Percentiles rank a stretch among this genome's conserved stretches.
These are phyloP conservation scores for Fonsecaea nubica DNA, from an alignment of 2,329 filamentous ascomycete species.

Conservation along the genomic window DNA sequence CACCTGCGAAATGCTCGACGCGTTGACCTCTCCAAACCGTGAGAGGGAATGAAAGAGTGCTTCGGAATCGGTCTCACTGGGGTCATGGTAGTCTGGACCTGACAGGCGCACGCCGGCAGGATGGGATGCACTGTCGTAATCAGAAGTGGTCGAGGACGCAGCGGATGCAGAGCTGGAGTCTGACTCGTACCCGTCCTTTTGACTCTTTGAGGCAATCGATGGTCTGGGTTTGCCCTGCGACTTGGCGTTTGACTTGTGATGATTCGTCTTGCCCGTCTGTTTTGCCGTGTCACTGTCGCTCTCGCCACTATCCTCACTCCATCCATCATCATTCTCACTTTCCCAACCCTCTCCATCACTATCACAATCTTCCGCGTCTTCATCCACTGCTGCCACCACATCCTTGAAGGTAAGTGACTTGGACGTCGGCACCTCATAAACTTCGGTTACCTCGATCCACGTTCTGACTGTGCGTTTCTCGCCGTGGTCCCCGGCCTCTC, in stretches of 20 bases:
- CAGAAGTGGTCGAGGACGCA: not conserved
- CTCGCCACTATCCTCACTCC: not conserved
- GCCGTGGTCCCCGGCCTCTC: conserved; percentile 21
- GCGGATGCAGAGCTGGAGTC: not conserved
- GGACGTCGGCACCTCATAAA: conserved; percentile 25
- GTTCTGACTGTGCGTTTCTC: conserved; percentile 33
- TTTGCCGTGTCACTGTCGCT: conserved; percentile 9
- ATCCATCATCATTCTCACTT: conserved; percentile 29
- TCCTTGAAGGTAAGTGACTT: conserved; percentile 16
- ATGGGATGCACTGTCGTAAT: not conserved
- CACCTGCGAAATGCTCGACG: not conserved
- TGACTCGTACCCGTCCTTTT: conserved; percentile 1
- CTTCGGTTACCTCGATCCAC: conserved; percentile 32
- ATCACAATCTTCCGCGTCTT: not conserved
- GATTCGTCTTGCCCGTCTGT: conserved; percentile 37
- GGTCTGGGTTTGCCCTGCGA: conserved; percentile 10
- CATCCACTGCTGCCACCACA: conserved; percentile 24
- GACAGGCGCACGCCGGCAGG: not conserved
- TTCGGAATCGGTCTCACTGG: conserved; percentile 7
- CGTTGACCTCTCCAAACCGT: conserved; percentile 5
- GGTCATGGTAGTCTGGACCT: not conserved
- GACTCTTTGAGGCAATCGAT: not conserved
- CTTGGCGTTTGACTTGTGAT: conserved; percentile 31
- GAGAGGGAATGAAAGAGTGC: conserved; percentile 13
- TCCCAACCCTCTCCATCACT: conserved; percentile 43